Conservation (phyloP, 345 rosid species). For the Physaria fendleri region DNA sequence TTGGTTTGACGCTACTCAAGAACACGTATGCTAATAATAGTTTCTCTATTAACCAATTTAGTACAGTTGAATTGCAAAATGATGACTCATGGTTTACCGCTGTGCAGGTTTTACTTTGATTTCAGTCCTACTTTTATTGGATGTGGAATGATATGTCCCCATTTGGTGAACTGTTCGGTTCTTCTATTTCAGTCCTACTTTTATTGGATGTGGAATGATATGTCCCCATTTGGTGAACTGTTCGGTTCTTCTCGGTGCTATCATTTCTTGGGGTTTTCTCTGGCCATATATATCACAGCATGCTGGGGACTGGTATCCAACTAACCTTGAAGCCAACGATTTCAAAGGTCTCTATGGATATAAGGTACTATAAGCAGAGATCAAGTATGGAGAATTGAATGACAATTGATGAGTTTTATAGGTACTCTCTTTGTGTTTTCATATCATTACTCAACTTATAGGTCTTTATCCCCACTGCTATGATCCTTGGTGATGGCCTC, state of each 20-base stretch:
- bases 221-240: constrained; percentile 88
- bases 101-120: constrained; percentile 72
- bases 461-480: constrained; percentile 72
- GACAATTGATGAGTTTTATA: not conserved
- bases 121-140: constrained; percentile 89
- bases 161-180: constrained; percentile 78
- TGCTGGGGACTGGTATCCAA: constrained; percentile 78
- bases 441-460: constrained; percentile 30
- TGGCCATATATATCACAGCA: constrained; percentile 68
- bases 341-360: constrained; percentile 86
- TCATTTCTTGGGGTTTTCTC: constrained; percentile 78
- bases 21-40: constrained; percentile 46
- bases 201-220: constrained; percentile 84
- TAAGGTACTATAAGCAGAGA: constrained; percentile 39
- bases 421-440: not conserved
- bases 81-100: not conserved
- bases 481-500: constrained; percentile 82
- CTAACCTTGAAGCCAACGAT: constrained; percentile 59
- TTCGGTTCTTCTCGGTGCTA: constrained; percentile 77
- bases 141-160: constrained; percentile 89
- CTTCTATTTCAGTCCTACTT: constrained; percentile 84
- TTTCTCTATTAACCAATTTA: not conserved
- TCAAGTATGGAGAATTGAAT: not conserved
- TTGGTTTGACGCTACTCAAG: constrained; percentile 63
- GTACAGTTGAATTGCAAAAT: not conserved